phyloP scores from a whole-genome alignment of 176 grass and related monocot species.

The Aegilops tauschii region DNA sequence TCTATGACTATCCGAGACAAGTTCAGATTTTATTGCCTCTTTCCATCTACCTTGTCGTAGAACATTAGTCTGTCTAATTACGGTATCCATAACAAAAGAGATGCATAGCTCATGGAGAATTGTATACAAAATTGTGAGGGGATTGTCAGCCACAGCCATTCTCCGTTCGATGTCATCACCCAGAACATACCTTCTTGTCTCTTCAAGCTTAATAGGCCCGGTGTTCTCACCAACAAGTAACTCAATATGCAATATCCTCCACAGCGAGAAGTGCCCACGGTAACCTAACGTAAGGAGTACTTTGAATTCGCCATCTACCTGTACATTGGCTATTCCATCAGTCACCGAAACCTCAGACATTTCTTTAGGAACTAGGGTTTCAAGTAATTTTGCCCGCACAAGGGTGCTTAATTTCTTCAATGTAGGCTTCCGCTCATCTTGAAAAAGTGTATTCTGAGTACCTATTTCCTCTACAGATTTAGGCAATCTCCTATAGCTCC shows the following conservation, averaged over 20 bases:
- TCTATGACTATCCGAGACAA: conserved; percentile 60
- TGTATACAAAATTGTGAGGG: conserved; percentile 78
- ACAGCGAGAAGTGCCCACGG: conserved; percentile 73
- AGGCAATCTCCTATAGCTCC: conserved; percentile 70
- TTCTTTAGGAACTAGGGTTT: conserved; percentile 73
- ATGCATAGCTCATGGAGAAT: conserved; percentile 91
- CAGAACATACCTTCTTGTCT: conserved; percentile 66
- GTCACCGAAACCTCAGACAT: conserved; percentile 68
- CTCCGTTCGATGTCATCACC: conserved; percentile 96
- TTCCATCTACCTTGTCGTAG: conserved; percentile 90
- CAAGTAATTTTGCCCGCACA: conserved; percentile 87
- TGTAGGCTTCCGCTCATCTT: conserved; percentile 75
- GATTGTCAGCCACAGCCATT: conserved; percentile 79
- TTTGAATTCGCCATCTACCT: conserved; percentile 84
- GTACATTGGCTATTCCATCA: conserved; percentile 76
- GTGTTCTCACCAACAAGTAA: conserved; percentile 94
- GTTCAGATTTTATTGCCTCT: conserved; percentile 88
- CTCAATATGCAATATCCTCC: conserved; percentile 91
- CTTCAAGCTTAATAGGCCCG: conserved; percentile 83
- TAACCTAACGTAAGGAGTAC: conserved; percentile 90
- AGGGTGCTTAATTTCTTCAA: conserved; percentile 85
- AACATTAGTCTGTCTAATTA: conserved; percentile 83
- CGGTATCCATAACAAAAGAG: conserved; percentile 91
- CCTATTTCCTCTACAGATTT: conserved; percentile 92
- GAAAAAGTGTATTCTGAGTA: conserved; percentile 64